Conservation (phyloP, 768 basidiomycete species). For the Lentinula detonsa region DNA sequence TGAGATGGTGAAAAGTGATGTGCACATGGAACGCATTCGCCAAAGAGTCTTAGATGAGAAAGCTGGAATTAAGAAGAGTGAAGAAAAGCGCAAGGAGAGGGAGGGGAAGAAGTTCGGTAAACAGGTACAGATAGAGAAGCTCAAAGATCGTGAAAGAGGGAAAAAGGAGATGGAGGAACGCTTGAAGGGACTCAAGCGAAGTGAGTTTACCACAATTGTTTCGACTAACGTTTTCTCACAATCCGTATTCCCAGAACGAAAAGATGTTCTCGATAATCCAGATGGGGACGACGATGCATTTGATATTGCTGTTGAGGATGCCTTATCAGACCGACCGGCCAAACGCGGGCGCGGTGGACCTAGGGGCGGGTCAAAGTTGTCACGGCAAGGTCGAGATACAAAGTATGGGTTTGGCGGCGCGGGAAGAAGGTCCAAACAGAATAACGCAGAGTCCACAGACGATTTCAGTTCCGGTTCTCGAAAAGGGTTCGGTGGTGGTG, state of each 20-base stretch:
- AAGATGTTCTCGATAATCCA: constrained; percentile 69
- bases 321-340: constrained; percentile 67
- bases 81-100: constrained; percentile 86
- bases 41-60: constrained; percentile 84
- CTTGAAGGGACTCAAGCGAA: constrained; percentile 84
- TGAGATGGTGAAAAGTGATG: constrained; percentile 96
- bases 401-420: constrained; percentile 82
- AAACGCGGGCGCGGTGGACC: constrained; percentile 27
- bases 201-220: constrained; percentile 36
- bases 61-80: constrained; percentile 84
- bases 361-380: constrained; percentile 28
- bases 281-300: constrained; percentile 64
- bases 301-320: constrained; percentile 88
- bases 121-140: constrained; percentile 92
- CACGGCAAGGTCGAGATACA: constrained; percentile 60
- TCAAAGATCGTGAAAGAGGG: constrained; percentile 80
- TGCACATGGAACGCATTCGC: constrained; percentile 97
- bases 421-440: constrained; percentile 69
- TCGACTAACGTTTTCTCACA: background rate
- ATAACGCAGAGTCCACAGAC: constrained; percentile 77
- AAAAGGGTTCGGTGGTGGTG: constrained; percentile 19
- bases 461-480: constrained; percentile 48
- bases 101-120: constrained; percentile 98
- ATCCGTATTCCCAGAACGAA: constrained; percentile 55
- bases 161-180: constrained; percentile 92